A percentile compares a stretch with the other conserved stretches of the same genome.
phyloP scores from a whole-genome alignment of 202 grass and related monocot species.

The Cymbopogon flexuosus region DNA sequence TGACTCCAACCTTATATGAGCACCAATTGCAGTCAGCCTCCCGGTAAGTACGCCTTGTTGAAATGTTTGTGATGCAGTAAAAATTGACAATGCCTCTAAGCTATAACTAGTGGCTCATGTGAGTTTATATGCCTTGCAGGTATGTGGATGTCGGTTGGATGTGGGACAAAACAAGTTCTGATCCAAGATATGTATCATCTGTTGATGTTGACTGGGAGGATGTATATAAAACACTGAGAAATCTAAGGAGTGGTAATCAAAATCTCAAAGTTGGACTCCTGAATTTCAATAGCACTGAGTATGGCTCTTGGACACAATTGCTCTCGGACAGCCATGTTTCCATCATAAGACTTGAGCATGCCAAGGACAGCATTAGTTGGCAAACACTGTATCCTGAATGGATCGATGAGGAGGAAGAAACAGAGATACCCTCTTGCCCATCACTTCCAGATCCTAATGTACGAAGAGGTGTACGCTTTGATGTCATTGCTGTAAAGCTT shows the following conservation, averaged over 20 bases:
- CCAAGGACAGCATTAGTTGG: constrained; percentile 57
- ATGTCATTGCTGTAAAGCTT: constrained; percentile 74
- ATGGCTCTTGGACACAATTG: constrained; percentile 41
- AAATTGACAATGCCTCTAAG: not conserved
- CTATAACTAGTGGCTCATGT: not conserved
- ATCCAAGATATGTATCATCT: constrained; percentile 61
- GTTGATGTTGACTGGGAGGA: constrained; percentile 53
- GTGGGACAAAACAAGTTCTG: constrained; percentile 64
- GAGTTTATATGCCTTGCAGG: constrained; percentile 38
- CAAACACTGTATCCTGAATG: constrained; percentile 67
- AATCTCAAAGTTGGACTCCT: constrained; percentile 61
- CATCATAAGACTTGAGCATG: constrained; percentile 43
- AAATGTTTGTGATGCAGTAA: not conserved
- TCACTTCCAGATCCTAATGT: constrained; percentile 53
- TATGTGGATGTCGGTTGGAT: constrained; percentile 84
- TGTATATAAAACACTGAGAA: constrained; percentile 44
- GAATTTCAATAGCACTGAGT: constrained; percentile 84
- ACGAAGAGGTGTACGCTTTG: constrained; percentile 32
- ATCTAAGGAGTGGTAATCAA: constrained; percentile 16
- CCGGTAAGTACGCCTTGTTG: constrained; percentile 22
- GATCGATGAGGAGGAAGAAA: constrained; percentile 78
- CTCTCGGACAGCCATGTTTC: constrained; percentile 35
- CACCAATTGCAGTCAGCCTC: constrained; percentile 44
- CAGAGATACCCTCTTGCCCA: constrained; percentile 55
- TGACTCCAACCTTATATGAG: constrained; percentile 50